Evolutionary conservation across 78 protist species (phyloP).

Genomic region (Planoprotostelium fungivorum): DNA sequence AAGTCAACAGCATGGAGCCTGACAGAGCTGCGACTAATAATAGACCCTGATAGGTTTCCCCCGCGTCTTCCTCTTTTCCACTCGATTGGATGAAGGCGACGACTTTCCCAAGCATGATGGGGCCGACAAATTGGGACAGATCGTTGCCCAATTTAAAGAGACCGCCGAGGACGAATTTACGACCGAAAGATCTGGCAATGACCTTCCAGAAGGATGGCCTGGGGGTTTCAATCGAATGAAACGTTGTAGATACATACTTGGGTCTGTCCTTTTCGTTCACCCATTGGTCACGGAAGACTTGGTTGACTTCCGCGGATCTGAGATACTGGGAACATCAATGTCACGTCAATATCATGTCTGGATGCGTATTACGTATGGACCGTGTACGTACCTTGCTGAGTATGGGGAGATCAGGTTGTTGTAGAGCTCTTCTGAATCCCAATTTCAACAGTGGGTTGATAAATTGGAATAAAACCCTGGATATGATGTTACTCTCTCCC

Average conservation of each 20-base stretch:
- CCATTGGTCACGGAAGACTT: background rate
- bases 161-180: slow-evolving; percentile 35
- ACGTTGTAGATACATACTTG: background rate
- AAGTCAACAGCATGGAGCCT: slow-evolving; percentile 20
- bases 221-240: background rate
- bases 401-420: background rate
- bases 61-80: background rate
- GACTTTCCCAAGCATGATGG: slow-evolving; percentile 21
- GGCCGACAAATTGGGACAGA: slow-evolving; percentile 35
- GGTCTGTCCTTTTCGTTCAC: background rate
- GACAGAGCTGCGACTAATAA: slow-evolving; percentile 31
- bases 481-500: background rate
- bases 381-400: background rate
- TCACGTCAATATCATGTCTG: no score
- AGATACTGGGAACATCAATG: no score
- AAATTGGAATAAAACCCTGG: background rate
- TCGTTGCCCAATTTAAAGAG: slow-evolving; percentile 32
- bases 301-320: background rate
- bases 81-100: slow-evolving; percentile 1
- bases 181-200: slow-evolving; percentile 39
- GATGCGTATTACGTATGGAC: no score
- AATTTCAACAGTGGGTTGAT: background rate
- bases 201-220: slow-evolving; percentile 55
- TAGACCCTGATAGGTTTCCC: slow-evolving; percentile 19
- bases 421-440: background rate